These are phyloP conservation scores for Pulveroboletus ravenelii DNA, from an alignment of 768 basidiomycete species.

Conservation along the genomic window DNA sequence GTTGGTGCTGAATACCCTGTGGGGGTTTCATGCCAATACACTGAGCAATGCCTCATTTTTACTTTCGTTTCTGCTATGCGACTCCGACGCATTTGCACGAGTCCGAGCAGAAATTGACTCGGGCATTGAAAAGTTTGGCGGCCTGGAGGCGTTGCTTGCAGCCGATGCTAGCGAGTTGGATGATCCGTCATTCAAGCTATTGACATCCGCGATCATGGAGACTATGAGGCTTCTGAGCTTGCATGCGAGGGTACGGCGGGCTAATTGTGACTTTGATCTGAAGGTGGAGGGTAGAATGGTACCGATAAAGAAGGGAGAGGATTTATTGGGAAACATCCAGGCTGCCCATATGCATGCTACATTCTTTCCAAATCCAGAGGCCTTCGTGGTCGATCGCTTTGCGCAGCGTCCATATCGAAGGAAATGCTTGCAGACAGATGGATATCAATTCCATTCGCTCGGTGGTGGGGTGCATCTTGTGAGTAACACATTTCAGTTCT, in stretches of 20 bases:
- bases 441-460: constrained; percentile 11
- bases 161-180: constrained; percentile 13
- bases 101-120: constrained; percentile 45
- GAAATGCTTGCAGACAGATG: constrained; percentile 12
- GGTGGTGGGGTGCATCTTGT: constrained; percentile 18
- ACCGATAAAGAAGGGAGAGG: constrained; percentile 20
- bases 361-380: constrained; percentile 8
- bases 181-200: constrained; percentile 13
- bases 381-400: constrained; percentile 21
- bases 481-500: background rate
- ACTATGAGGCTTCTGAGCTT: constrained; percentile 19
- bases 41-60: constrained; percentile 18
- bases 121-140: constrained; percentile 9
- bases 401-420: constrained; percentile 9
- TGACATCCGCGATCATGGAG: constrained; percentile 26
- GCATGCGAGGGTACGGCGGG: constrained; percentile 15
- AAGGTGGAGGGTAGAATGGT: constrained; percentile 5
- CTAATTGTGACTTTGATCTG: constrained; percentile 14
- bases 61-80: constrained; percentile 34
- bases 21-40: constrained; percentile 20
- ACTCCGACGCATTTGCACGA: constrained; percentile 39
- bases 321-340: constrained; percentile 14
- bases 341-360: constrained; percentile 16
- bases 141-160: constrained; percentile 10
- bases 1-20: constrained; percentile 17